Evolutionary conservation across 73 alveolate genomes (phyloP).

Genomic region (Paramecium bursaria): DNA sequence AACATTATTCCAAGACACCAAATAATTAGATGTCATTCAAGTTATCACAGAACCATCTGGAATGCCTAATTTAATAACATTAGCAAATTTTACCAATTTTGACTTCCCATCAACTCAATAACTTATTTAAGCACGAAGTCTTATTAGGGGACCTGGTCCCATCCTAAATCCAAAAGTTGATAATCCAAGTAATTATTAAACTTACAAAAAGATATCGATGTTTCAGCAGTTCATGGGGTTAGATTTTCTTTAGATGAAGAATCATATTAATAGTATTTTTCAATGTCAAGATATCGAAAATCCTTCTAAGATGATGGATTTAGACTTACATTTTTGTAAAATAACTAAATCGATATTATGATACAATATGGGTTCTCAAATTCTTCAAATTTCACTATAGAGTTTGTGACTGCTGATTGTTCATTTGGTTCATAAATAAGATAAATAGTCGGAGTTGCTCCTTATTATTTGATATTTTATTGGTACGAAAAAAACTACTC

Average conservation of each 20-base stretch:
- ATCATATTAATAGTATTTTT: neutral
- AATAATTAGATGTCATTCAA: neutral
- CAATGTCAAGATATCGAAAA: neutral
- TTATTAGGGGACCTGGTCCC: constrained; percentile 40
- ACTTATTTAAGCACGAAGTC: neutral
- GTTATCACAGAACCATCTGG: neutral
- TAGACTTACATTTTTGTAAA: constrained; percentile 6
- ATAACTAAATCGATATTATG: constrained; percentile 2
- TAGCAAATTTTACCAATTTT: neutral
- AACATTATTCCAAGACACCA: neutral
- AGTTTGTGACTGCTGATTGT: neutral
- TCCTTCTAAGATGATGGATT: constrained; percentile 27
- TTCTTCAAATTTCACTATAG: neutral
- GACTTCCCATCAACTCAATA: constrained; percentile 36
- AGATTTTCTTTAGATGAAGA: constrained; percentile 18
- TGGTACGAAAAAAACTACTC: neutral
- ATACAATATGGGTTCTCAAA: neutral
- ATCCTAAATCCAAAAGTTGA: neutral
- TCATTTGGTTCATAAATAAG: neutral
- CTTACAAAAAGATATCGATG: constrained; percentile 17
- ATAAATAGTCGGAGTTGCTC: neutral
- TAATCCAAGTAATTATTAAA: neutral
- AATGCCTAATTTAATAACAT: neutral
- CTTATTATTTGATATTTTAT: constrained; percentile 47
- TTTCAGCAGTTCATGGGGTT: neutral